Evolutionary conservation across 371 early-diverging fungal genomes (phyloP), one percentile per base, ranked within the genome.

Genomic region (Rhizopus arrhizus): DNA sequence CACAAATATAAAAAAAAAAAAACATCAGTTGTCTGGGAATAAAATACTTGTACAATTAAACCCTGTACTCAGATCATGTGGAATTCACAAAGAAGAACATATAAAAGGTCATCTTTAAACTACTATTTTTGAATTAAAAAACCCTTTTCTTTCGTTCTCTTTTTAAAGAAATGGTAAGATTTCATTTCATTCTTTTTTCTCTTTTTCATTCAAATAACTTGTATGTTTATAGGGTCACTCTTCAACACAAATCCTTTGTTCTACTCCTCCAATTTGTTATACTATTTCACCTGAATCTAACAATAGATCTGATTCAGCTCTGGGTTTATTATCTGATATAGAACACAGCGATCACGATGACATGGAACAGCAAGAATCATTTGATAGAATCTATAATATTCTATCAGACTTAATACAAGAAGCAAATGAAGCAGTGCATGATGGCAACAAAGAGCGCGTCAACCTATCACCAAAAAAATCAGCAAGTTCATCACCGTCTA

Each of bases 381-480:
- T 79, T 41, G 75, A 79, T 48, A 68, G 80, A 31, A 79, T 79
- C 57, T 74, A 74, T 10, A 72, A 58, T 40, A 74, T 76, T 4
- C 35, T 79, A 12, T 62, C 70, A 33, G 74, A 67, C 45, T 58
- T 79, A 13, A 70, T 79, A 50, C 74, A 79, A 54, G 77, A 79
- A 58, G 79, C 79, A 2, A 78, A 74, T 36, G 68, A 75, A 28
- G 79, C 79, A 10, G 80, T 80, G 0, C 45, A 76, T 41, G 71
- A 66, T 15, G 65, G 69, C 3, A 72, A 71, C 38, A 49, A 61
- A 31, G 69, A 70, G 43, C 68, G 77, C 61, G 65, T 64, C 45
- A 56, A 68, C 2, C 28, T 59, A 5, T 8, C 59, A 32, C 53
- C 43, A 2, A 33, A 13, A 1, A 40, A 40, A 2, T 12, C 12